These are phyloP conservation scores for Pisolithus sp. DNA, from an alignment of 768 basidiomycete genomes.

Conservation along the genomic window DNA sequence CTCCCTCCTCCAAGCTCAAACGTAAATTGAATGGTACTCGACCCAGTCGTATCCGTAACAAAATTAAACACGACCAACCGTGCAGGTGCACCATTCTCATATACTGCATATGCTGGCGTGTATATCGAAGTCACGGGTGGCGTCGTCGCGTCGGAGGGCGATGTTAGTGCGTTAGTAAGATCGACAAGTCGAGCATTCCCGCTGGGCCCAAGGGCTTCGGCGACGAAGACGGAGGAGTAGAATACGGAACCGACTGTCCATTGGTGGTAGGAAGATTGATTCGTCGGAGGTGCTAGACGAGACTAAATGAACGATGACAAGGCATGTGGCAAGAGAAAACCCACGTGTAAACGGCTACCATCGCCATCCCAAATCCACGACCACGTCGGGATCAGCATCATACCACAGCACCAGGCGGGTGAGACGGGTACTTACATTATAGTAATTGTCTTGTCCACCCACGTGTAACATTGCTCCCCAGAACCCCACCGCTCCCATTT, in stretches of 20 bases:
- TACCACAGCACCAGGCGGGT: neutral
- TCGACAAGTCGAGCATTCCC: slow-evolving; percentile 33
- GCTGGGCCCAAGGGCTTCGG: slow-evolving; percentile 33
- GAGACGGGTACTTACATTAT: slow-evolving; percentile 37
- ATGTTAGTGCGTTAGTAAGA: slow-evolving; percentile 21
- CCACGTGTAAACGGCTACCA: slow-evolving; percentile 43
- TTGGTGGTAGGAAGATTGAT: slow-evolving; percentile 27
- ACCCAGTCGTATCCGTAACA: slow-evolving; percentile 36
- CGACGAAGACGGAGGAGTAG: slow-evolving; percentile 33
- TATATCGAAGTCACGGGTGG: slow-evolving; percentile 9
- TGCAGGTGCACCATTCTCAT: slow-evolving; percentile 51
- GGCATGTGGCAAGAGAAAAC: neutral
- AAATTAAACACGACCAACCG: slow-evolving; percentile 46
- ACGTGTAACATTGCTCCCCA: slow-evolving; percentile 42
- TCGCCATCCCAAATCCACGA: neutral
- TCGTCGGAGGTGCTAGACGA: slow-evolving; percentile 36
- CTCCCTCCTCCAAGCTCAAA: slow-evolving; percentile 10
- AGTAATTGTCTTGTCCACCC: slow-evolving; percentile 43
- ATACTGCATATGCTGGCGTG: slow-evolving; percentile 51
- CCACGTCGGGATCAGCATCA: neutral
- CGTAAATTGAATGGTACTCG: slow-evolving; percentile 25
- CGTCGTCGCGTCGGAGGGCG: neutral
- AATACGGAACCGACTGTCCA: slow-evolving; percentile 39
- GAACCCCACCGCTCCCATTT: slow-evolving; percentile 45
- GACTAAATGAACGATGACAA: neutral